Base-by-base conservation (phyloP, 805 yeast genomes). In the Kurtzmaniella fragi region DNA sequence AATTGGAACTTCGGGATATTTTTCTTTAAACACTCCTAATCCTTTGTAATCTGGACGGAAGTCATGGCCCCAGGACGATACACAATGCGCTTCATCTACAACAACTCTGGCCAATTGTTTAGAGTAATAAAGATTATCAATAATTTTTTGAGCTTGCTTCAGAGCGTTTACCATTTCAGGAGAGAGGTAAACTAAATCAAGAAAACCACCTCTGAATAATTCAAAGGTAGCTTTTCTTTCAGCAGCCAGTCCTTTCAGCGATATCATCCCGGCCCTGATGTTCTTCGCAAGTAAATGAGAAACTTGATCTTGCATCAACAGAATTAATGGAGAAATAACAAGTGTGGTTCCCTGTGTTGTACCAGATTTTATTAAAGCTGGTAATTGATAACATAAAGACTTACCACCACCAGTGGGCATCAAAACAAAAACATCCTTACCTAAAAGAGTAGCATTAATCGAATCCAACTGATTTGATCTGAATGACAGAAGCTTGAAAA, bases 371-470 rank as follows among this genome's bases (percentile, higher is more conserved):
- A 91, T 80, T 32, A 93, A 67, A 0, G 99, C 96, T 0, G 99
- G 98, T 28, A 93, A 69, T 60, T 93, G 99, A 60, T 90, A 93
- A 57, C 99, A 93, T 25, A 93, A 63, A 0, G 98, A 90, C 56
- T 93, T 93, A 37, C 99, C 99, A 37, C 99, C 99, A 29, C 99
- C 99, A 0, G 99, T 93, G 0, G 99, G 99, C 96, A 93, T 91
- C 50, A 93, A 68, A 2, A 93, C 97, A 63, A 93, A 88, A 0
- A 86, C 95, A 58, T 93, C 99, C 32, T 75, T 72, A 1, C 96
- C 96, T 4, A 74, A 57, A 25, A 82, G 53, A 25, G 86, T 82
- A 1, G 95, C 82, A 50, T 82, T 79, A 5, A 93, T 77, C 0
- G 97, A 98, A 39, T 87, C 93, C 28, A 83, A 61, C 55, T 93